phyloP scores from a whole-genome alignment of 1,284 basidiomycete species.

The Cronartium quercuum region DNA sequence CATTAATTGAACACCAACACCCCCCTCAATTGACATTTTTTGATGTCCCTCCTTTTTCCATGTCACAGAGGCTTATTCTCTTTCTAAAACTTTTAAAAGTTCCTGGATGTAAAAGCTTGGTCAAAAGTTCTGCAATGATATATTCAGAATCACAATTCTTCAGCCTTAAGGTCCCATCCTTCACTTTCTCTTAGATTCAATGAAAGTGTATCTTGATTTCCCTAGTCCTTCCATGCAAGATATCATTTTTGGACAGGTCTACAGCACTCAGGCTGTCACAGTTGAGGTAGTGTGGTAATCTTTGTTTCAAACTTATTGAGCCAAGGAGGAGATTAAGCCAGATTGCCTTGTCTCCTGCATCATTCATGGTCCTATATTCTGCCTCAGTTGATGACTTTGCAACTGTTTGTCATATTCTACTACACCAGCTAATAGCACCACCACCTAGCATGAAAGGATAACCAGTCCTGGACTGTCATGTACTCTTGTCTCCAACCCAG shows the following conservation, averaged over 20 bases:
- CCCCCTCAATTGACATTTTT: background rate
- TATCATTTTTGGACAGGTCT: background rate
- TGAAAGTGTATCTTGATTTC: background rate
- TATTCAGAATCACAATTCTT: background rate
- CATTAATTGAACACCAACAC: background rate
- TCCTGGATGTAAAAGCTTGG: background rate
- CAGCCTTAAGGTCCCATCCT: background rate
- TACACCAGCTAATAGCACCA: background rate
- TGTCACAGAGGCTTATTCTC: background rate
- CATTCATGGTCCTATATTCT: too few species aligned
- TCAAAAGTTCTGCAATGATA: background rate
- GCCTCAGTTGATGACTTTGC: too few species aligned
- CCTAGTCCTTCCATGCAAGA: background rate
- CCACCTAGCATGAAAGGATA: background rate
- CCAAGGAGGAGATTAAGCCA: background rate
- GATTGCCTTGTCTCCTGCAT: background rate
- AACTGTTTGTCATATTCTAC: too few species aligned
- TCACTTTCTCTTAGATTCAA: background rate
- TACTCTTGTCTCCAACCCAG: background rate
- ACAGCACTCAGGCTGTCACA: background rate
- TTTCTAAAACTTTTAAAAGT: background rate
- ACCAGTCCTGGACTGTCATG: background rate
- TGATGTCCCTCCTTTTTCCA: background rate
- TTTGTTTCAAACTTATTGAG: background rate
- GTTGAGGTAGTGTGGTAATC: background rate